Percentiles rank a stretch among this genome's conserved stretches.
Conservation (phyloP, 1,284 basidiomycete genomes). For the Uromyces viciae-fabae region DNA sequence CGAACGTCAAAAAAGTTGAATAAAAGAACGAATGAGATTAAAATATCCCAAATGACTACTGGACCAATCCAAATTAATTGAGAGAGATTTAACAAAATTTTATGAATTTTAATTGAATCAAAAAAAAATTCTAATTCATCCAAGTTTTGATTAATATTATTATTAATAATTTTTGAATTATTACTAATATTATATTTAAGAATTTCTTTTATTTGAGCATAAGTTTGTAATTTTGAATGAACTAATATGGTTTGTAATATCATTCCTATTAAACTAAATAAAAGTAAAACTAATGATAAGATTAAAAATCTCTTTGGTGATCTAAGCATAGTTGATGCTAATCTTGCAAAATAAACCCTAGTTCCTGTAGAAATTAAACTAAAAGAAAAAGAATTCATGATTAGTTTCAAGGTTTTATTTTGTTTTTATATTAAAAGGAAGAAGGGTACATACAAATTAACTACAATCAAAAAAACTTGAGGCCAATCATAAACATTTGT, state of each 20-base stretch:
- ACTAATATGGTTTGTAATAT: conserved; percentile 19
- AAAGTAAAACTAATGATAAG: conserved; percentile 9
- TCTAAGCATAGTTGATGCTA: conserved; percentile 42
- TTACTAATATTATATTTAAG: neutral
- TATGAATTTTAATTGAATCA: neutral
- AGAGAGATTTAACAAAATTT: neutral
- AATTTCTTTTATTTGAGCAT: neutral
- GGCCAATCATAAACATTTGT: conserved; percentile 27
- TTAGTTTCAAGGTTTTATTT: neutral
- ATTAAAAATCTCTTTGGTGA: conserved; percentile 16
- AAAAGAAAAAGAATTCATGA: neutral
- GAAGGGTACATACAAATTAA: conserved; percentile 24
- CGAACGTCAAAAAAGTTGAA: conserved; percentile 17
- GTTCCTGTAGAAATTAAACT: conserved; percentile 26
- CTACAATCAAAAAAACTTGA: conserved; percentile 6
- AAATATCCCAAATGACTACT: conserved; percentile 5
- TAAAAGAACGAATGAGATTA: conserved; percentile 24
- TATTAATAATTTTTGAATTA: neutral
- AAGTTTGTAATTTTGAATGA: neutral
- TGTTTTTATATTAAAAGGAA: neutral
- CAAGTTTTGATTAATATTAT: neutral
- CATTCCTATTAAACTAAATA: neutral
- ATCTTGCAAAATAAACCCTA: conserved; percentile 37
- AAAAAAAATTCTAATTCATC: neutral
- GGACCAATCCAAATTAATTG: conserved; percentile 21